Conservation (phyloP, 1,284 basidiomycete species). For the Trichosporon faecale region DNA sequence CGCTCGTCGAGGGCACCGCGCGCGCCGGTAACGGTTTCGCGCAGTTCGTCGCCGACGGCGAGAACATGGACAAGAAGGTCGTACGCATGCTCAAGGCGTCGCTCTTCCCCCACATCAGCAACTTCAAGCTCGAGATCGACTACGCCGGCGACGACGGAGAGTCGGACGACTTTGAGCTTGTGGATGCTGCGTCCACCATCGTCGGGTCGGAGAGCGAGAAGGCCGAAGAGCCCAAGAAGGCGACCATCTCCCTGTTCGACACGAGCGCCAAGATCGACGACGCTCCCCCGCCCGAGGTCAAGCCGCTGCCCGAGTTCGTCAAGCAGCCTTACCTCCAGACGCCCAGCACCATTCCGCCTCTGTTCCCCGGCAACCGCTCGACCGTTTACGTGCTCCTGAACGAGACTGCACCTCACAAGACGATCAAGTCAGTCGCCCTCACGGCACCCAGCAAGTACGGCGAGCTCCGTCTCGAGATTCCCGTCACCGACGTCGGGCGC, state of each 20-base stretch:
- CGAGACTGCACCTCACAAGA: constrained; percentile 26
- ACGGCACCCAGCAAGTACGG: constrained; percentile 51
- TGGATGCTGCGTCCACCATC: constrained; percentile 14
- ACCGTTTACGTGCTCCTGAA: constrained; percentile 57
- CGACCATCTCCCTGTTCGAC: constrained; percentile 38
- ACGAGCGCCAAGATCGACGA: constrained; percentile 3
- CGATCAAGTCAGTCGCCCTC: constrained; percentile 29
- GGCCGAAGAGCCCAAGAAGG: constrained; percentile 26
- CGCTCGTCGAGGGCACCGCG: constrained; percentile 22
- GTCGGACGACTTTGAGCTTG: constrained; percentile 25
- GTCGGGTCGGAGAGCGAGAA: not conserved
- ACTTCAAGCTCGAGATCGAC: constrained; percentile 21
- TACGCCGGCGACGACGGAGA: constrained; percentile 5
- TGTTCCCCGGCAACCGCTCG: constrained; percentile 22
- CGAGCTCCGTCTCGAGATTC: constrained; percentile 50
- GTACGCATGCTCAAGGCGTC: constrained; percentile 24
- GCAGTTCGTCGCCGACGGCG: constrained; percentile 16
- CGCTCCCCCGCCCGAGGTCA: not conserved
- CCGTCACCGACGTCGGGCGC: constrained; percentile 37
- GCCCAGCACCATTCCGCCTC: constrained; percentile 14
- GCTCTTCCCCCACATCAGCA: constrained; percentile 20
- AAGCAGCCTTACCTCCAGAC: constrained; percentile 53
- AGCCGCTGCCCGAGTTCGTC: constrained; percentile 51
- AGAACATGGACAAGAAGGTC: constrained; percentile 26
- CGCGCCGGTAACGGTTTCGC: constrained; percentile 20